phyloP scores from a whole-genome alignment of 75 land plant genomes.

The Picea glauca region DNA sequence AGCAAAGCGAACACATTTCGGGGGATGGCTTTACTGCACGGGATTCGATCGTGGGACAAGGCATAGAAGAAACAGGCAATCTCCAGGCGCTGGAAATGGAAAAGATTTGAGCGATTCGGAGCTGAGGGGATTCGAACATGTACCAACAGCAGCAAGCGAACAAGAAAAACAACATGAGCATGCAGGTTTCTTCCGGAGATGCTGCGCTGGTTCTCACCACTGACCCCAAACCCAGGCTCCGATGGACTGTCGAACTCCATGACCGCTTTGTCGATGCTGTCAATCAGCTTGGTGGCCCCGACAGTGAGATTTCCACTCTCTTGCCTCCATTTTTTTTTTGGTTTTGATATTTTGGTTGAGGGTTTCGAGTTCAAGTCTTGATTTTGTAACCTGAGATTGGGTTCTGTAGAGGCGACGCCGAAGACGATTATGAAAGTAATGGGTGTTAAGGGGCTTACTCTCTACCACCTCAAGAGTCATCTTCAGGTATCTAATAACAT shows the following conservation, averaged over 20 bases:
- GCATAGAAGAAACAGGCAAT: too few relatives aligned
- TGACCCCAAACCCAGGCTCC: slow-evolving; percentile 43
- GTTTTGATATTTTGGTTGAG: neutral
- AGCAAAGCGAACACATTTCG: too few relatives aligned
- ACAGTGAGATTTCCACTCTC: slow-evolving; percentile 23
- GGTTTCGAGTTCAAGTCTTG: neutral
- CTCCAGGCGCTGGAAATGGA: too few relatives aligned
- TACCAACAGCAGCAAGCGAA: neutral
- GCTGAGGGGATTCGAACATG: neutral
- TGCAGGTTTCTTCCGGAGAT: slow-evolving; percentile 12
- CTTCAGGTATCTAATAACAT: slow-evolving; percentile 36
- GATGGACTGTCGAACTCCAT: slow-evolving; percentile 46
- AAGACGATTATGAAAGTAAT: slow-evolving; percentile 68
- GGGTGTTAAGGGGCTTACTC: slow-evolving; percentile 69
- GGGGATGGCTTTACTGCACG: too few relatives aligned
- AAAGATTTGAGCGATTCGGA: too few relatives aligned
- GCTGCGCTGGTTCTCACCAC: slow-evolving; percentile 33
- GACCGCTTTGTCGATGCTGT: slow-evolving; percentile 49
- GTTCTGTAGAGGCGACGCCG: slow-evolving; percentile 58
- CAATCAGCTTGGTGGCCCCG: slow-evolving; percentile 45
- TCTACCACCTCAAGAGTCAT: slow-evolving; percentile 67
- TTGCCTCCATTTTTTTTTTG: neutral
- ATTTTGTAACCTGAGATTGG: neutral
- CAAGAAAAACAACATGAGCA: slow-evolving; percentile 11
- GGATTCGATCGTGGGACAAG: too few relatives aligned